Evolutionary conservation across 495 filamentous ascomycete genomes (phyloP), one percentile per base, ranked within the genome.

Genomic region (Astrothelium macrocarpum): DNA sequence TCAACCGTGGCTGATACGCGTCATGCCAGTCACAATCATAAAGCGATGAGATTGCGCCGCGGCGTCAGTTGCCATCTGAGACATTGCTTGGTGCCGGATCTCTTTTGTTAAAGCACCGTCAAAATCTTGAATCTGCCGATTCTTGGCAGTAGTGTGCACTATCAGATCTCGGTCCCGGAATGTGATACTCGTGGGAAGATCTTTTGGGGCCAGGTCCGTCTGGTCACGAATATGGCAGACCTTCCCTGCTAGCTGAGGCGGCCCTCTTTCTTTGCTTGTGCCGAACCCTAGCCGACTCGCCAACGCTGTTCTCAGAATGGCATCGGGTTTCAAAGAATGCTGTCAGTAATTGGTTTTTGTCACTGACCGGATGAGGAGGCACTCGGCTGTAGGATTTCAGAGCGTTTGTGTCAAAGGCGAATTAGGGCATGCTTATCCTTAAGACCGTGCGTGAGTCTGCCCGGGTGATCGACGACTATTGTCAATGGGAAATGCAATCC

Each of bases 11-110:
- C 49, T 56, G 49, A 56, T 25, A 28, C 49, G 25, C 20, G 49
- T 9, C 10, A 49, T 18, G 29, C 49, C 74, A 95, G 91, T 97
- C 69, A 95, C 92, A 25, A 96, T 97, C 78, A 79, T 97, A 74
- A 97, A 97, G 79, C 87, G 90, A 78, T 97, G 85, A 89, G 59
- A 64, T 32, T 31, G 60, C 31, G n/a, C 36, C 36, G 31, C 53
- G 62, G 23, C 46, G 9, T 56, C 25, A n/a, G 2, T 26, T 9
- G 23, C 3, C 23, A 56, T 56, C 5, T 28, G 49, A 56, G 49
- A 28, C 49, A 29, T 1, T 56, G 23, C 49, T 20, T 56, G 25
- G 25, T 1, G 9, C 25, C 29, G 20, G 49, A 56, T 56, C 49
- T 56, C 23, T 56, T 25, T 10, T 20, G 25, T 20, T 60, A 56